phyloP scores from a whole-genome alignment of 371 early-diverging fungal species.

The Apophysomyces ossiformis region DNA sequence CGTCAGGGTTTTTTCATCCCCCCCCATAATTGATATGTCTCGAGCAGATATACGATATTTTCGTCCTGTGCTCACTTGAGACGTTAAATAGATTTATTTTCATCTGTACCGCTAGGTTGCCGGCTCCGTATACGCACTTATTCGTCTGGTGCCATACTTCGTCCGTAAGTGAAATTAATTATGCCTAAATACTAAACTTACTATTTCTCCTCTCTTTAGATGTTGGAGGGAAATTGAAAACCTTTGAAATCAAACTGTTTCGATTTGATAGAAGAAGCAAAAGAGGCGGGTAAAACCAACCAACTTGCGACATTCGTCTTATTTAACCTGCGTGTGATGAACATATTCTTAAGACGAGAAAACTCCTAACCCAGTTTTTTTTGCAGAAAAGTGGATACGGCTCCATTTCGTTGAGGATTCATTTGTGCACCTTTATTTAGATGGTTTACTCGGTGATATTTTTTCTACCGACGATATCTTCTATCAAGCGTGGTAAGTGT shows the following conservation, averaged over 20 bases:
- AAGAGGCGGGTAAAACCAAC: not conserved
- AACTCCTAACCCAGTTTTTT: not conserved
- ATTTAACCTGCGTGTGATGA: not conserved
- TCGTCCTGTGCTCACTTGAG: too few species aligned
- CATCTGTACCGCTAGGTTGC: too few species aligned
- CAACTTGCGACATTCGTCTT: not conserved
- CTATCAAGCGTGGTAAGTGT: constrained; percentile 9
- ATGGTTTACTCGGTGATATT: not conserved
- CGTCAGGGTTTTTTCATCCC: too few species aligned
- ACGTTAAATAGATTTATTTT: too few species aligned
- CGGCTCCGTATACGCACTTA: too few species aligned
- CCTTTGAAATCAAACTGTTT: not conserved
- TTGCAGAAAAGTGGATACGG: not conserved
- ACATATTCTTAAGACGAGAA: not conserved
- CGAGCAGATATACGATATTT: too few species aligned
- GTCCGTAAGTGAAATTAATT: too few species aligned
- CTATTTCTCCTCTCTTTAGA: too few species aligned
- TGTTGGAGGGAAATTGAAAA: not conserved
- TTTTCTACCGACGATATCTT: constrained; percentile 1
- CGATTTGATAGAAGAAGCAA: not conserved
- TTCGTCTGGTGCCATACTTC: too few species aligned
- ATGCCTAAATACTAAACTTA: too few species aligned
- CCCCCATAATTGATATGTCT: too few species aligned
- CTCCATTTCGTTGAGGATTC: not conserved
- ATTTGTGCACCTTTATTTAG: constrained; percentile 1